Conservation (phyloP, 345 rosid genomes). For the Orychophragmus violaceus region DNA sequence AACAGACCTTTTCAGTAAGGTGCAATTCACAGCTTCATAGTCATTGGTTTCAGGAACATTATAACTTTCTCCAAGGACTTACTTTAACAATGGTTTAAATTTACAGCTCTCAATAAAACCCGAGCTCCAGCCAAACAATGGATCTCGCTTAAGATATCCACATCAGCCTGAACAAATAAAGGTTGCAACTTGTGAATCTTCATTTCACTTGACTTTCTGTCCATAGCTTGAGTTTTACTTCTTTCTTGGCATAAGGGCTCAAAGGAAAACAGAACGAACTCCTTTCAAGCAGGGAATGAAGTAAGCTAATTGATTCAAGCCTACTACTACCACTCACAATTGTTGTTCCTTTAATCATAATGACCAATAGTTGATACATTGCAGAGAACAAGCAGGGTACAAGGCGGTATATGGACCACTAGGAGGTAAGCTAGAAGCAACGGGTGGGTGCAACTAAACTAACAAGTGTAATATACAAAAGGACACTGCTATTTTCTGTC, state of each 20-base stretch:
- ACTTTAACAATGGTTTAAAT: background rate
- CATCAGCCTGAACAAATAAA: slow-evolving; percentile 41
- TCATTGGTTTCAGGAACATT: background rate
- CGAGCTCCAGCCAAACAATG: slow-evolving; percentile 47
- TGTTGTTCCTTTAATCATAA: background rate
- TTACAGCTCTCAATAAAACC: slow-evolving; percentile 49
- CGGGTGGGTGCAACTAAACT: background rate
- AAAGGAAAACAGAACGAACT: slow-evolving; percentile 73
- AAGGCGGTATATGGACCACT: slow-evolving; percentile 13
- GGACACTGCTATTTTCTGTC: background rate
- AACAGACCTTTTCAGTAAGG: slow-evolving; percentile 81
- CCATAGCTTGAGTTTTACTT: slow-evolving; percentile 24
- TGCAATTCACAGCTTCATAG: slow-evolving; percentile 20
- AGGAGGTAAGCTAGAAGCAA: slow-evolving; percentile 38
- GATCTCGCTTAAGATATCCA: slow-evolving; percentile 40
- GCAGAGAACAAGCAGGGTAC: slow-evolving; percentile 33
- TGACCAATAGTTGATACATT: background rate
- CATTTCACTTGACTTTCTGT: background rate
- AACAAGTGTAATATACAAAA: slow-evolving; percentile 15
- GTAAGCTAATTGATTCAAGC: slow-evolving; percentile 35
- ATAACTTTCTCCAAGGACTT: background rate
- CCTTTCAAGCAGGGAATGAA: slow-evolving; percentile 56
- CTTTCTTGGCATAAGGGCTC: slow-evolving; percentile 49
- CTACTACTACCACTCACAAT: background rate
- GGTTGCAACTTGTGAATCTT: slow-evolving; percentile 34